These are phyloP conservation scores for Penicillium decumbens DNA, from an alignment of 2,329 filamentous ascomycete genomes.

Conservation along the genomic window DNA sequence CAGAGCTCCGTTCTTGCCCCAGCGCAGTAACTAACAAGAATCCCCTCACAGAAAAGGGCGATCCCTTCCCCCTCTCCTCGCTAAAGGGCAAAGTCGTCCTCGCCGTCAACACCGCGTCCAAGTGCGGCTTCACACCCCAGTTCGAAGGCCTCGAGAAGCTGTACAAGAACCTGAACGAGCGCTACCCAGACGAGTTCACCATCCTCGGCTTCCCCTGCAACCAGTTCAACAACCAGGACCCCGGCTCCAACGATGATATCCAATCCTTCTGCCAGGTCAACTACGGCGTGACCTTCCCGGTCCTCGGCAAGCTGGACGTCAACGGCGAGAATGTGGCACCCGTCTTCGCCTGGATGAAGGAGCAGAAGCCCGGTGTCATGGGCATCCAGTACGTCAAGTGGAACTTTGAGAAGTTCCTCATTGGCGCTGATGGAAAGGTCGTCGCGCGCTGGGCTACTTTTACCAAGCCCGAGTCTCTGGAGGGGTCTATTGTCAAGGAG, in stretches of 20 bases:
- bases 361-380: constrained; percentile 70
- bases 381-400: constrained; percentile 93
- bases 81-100: constrained; percentile 92
- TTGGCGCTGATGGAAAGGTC: constrained; percentile 80
- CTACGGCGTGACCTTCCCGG: constrained; percentile 88
- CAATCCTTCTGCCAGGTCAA: constrained; percentile 85
- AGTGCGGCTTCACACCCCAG: constrained; percentile 98
- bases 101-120: constrained; percentile 95
- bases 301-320: constrained; percentile 88
- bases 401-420: constrained; percentile 99
- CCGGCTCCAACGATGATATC: constrained; percentile 74
- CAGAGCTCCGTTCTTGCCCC: neutral
- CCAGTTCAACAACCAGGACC: constrained; percentile 90
- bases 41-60: constrained; percentile 60
- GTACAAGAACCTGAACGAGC: constrained; percentile 69
- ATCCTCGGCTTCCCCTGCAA: constrained; percentile 98
- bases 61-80: constrained; percentile 62
- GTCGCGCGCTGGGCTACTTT: constrained; percentile 81
- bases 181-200: constrained; percentile 70
- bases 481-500: constrained; percentile 70
- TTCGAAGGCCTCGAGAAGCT: constrained; percentile 86
- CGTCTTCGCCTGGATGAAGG: constrained; percentile 70
- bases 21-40: constrained; percentile 5
- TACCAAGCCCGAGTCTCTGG: constrained; percentile 77
- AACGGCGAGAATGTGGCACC: constrained; percentile 80